These are phyloP conservation scores for Darksidea phi DNA, from an alignment of 495 filamentous ascomycete species.

Conservation along the genomic window DNA sequence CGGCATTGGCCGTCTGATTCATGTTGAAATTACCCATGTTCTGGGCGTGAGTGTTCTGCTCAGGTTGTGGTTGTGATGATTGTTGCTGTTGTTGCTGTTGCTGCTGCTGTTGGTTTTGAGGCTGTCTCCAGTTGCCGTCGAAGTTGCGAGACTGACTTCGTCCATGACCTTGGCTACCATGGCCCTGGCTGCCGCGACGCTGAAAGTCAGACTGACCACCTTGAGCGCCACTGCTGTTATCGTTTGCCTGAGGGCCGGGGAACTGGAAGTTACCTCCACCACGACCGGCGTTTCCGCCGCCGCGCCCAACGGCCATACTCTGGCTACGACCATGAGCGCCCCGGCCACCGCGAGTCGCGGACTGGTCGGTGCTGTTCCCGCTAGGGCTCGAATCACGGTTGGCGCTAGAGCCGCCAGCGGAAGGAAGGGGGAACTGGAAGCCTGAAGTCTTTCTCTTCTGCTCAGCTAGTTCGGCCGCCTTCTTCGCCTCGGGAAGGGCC, in stretches of 20 bases:
- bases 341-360: slow-evolving; percentile 49
- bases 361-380: slow-evolving; percentile 45
- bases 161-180: slow-evolving; percentile 73
- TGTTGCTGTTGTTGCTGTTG: slow-evolving; percentile 56
- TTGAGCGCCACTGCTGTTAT: slow-evolving; percentile 47
- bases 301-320: slow-evolving; percentile 65
- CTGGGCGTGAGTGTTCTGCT: slow-evolving; percentile 40
- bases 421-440: slow-evolving; percentile 90
- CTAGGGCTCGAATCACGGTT: slow-evolving; percentile 51
- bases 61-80: slow-evolving; percentile 35
- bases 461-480: slow-evolving; percentile 93
- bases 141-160: slow-evolving; percentile 87
- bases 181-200: slow-evolving; percentile 70
- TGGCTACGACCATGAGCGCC: slow-evolving; percentile 65
- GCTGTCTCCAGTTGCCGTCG: slow-evolving; percentile 96
- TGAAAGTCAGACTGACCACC: slow-evolving; percentile 61
- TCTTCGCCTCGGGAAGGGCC: slow-evolving; percentile 92
- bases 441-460: slow-evolving; percentile 90
- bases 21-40: slow-evolving; percentile 67
- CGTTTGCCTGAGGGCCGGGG: slow-evolving; percentile 55
- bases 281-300: slow-evolving; percentile 54
- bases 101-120: slow-evolving; percentile 60
- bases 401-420: slow-evolving; percentile 51
- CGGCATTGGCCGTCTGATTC: slow-evolving; percentile 49
- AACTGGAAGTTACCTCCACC: slow-evolving; percentile 71